Base-by-base conservation (phyloP, 2,329 filamentous ascomycete genomes). In the Incumbomyces delicatus region DNA sequence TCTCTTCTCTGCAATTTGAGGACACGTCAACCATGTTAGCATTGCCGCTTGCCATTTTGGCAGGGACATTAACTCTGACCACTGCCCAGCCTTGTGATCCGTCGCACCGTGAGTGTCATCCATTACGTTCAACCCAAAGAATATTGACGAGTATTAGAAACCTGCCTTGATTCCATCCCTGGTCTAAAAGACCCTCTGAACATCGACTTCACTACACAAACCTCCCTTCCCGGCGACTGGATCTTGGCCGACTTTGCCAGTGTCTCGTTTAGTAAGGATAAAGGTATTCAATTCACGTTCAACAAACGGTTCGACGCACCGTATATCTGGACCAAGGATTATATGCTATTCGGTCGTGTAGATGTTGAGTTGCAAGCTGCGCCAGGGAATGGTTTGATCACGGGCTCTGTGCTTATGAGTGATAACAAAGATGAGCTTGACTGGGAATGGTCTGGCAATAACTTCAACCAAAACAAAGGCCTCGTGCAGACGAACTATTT, bases 401-500 rank as follows among this genome's bases (percentile, higher is more conserved):
- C 88, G 1, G 89, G 88, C 27, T 96, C 96, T 63, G 96, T 98
- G 63, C 73, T 98, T 63, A 80, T 95, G 67, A 89, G 85, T 27
- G 90, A 96, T 60, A 85, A 94, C 61, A 92, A 95, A 74, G 92
- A 98, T 61, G 92, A 98, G 66, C 95, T 98, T 59, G 92, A 98
- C 69, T 96, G 87, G 64, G 92, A 98, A 65, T 96, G 83, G 64
- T 77, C 96, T 46, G 92, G 92, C 54, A 77, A 77, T 43, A 86
- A 95, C 61, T 73, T 94, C 52, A 70, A 72, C 47, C 74, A 92
- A 64, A 61, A 72, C 38, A 77, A 75, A 52, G 54, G 54, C 11
- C 30, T 46, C 8, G 86, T 84, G n/a, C 88, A 96, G 72, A 92
- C 88, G 62, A 98, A 98, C 71, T 98, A 81, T 73, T 98, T 95